Evolutionary conservation across 257 asterid species (phyloP).

Genomic region (Nicotiana knightiana): DNA sequence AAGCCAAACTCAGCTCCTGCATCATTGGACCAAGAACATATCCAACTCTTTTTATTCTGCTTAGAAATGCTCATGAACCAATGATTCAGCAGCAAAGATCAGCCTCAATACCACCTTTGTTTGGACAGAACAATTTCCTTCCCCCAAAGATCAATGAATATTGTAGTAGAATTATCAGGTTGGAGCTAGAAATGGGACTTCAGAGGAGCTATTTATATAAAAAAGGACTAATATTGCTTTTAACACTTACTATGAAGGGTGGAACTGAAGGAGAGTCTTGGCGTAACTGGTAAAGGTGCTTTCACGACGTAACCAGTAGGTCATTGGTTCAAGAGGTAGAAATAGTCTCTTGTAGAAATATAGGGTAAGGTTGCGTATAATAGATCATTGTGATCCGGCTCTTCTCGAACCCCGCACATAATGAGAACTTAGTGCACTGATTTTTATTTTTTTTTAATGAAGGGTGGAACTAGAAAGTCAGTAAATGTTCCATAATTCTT

Average conservation of each 20-base stretch:
- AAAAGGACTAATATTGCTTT: not conserved
- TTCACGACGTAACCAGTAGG: too few species aligned
- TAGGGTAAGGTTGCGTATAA: too few species aligned
- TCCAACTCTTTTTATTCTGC: not conserved
- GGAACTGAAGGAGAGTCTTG: too few species aligned
- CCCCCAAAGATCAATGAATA: not conserved
- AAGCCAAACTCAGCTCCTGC: conserved; percentile 18
- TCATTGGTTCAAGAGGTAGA: too few species aligned
- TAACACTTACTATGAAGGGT: too few species aligned
- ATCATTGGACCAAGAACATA: conserved; percentile 18
- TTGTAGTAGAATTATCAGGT: not conserved
- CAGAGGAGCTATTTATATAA: not conserved
- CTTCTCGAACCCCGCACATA: accelerated
- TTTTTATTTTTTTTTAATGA: too few species aligned
- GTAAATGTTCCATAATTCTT: conserved; percentile 19
- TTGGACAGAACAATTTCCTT: conserved; percentile 17
- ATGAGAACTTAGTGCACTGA: too few species aligned
- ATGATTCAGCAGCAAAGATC: conserved; percentile 28
- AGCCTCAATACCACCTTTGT: conserved; percentile 9
- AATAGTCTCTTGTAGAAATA: accelerated
- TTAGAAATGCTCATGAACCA: conserved; percentile 22
- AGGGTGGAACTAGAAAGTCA: not conserved
- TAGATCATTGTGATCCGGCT: accelerated
- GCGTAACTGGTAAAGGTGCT: too few species aligned
- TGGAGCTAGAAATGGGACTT: not conserved